Percentiles rank a stretch among this genome's conserved stretches.
Conservation (phyloP, 2,329 filamentous ascomycete species). For the Intubia oerlemansii region DNA sequence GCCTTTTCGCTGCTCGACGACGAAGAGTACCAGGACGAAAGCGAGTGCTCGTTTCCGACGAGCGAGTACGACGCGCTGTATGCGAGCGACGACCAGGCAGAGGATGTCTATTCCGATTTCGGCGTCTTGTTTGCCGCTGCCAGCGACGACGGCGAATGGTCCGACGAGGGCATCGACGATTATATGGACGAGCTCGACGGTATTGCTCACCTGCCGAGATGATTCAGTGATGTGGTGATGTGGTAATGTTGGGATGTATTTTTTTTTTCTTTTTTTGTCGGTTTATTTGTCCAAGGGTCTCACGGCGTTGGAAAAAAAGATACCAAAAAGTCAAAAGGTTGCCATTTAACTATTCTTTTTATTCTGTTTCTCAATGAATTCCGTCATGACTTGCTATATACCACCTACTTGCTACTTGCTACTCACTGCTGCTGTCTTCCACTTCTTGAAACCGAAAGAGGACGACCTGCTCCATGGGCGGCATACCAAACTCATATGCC, state of each 20-base stretch:
- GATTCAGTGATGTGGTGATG: too few relatives aligned
- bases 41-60: conserved; percentile 21
- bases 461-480: too few relatives aligned
- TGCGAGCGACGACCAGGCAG: conserved; percentile 19
- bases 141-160: conserved; percentile 8
- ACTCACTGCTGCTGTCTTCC: too few relatives aligned
- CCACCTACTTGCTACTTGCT: too few relatives aligned
- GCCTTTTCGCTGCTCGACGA: conserved; percentile 11
- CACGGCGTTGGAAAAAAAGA: background rate
- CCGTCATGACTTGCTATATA: too few relatives aligned
- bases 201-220: conserved; percentile 22
- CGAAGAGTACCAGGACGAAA: conserved; percentile 23
- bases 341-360: too few relatives aligned
- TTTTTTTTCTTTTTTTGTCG: too few relatives aligned
- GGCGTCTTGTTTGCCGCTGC: conserved; percentile 24
- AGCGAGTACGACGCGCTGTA: conserved; percentile 22
- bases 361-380: too few relatives aligned
- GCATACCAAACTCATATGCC: too few relatives aligned
- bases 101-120: conserved; percentile 33
- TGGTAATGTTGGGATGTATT: too few relatives aligned
- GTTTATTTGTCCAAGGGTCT: too few relatives aligned
- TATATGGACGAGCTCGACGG: conserved; percentile 34
- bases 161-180: conserved; percentile 25
- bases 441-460: too few relatives aligned
- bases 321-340: conserved; percentile 1